phyloP scores from a whole-genome alignment of 306 rosid species.

The Myrica gale region DNA sequence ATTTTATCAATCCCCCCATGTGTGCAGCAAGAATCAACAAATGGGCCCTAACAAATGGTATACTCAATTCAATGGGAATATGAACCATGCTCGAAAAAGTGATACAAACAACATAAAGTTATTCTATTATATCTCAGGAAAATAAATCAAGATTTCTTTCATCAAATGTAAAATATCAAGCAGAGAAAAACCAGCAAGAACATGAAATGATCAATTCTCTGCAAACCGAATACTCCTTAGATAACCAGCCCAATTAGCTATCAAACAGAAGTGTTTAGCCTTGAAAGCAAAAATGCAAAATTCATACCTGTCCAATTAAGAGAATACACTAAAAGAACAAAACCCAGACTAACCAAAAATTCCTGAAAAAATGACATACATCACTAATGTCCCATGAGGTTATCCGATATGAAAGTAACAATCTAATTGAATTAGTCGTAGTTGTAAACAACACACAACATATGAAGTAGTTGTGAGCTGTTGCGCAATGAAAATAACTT shows the following conservation, averaged over 20 bases:
- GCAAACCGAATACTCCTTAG: neutral
- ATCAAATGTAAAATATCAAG: too few species aligned
- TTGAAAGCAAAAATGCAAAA: neutral
- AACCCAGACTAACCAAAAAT: neutral
- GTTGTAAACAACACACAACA: neutral
- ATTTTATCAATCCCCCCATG: too few species aligned
- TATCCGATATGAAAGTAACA: neutral
- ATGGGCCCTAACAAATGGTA: too few species aligned
- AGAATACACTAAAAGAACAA: neutral
- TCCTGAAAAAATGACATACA: too few species aligned
- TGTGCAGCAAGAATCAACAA: too few species aligned
- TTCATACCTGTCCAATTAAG: neutral
- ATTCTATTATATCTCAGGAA: too few species aligned
- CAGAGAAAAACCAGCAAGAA: too few species aligned
- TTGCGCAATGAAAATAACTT: neutral
- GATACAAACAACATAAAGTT: too few species aligned
- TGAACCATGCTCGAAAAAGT: too few species aligned
- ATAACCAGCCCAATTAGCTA: neutral
- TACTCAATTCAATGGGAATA: too few species aligned
- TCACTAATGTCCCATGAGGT: neutral
- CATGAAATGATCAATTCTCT: too few species aligned
- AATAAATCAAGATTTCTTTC: too few species aligned
- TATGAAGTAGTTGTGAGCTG: neutral
- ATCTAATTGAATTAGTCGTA: neutral
- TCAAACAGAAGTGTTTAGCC: constrained; percentile 1